Percentiles rank a stretch among this genome's conserved stretches.
phyloP scores from a whole-genome alignment of 2,329 filamentous ascomycete species.

The Endoconidiophora polonica region DNA sequence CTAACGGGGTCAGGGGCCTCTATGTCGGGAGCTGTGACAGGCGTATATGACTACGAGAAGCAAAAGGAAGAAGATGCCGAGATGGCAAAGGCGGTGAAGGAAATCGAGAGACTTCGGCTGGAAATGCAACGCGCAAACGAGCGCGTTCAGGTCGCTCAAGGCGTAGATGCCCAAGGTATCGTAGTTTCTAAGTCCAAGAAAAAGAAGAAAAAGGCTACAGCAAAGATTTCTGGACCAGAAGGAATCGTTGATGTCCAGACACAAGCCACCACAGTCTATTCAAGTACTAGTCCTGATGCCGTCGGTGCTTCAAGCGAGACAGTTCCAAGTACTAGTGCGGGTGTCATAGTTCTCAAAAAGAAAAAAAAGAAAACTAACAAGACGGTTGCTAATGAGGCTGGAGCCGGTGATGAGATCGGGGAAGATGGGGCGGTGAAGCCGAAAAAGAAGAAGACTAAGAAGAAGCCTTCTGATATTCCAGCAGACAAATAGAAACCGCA shows the following conservation, averaged over 20 bases:
- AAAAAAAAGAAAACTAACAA: slow-evolving; percentile 17
- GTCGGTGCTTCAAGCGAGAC: slow-evolving; percentile 11
- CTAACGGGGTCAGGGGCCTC: slow-evolving; percentile 27
- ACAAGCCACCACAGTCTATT: no score
- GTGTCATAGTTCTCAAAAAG: slow-evolving; percentile 19
- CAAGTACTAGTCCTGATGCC: slow-evolving; percentile 11
- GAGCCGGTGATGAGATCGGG: neutral
- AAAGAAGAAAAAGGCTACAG: slow-evolving; percentile 23
- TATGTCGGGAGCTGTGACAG: slow-evolving; percentile 18
- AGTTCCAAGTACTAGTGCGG: slow-evolving; percentile 16
- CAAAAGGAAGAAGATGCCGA: slow-evolving; percentile 67
- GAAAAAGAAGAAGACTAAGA: slow-evolving; percentile 35
- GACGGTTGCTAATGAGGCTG: slow-evolving; percentile 7
- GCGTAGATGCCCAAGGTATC: slow-evolving; percentile 47
- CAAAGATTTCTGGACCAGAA: neutral
- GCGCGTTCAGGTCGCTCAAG: slow-evolving; percentile 52
- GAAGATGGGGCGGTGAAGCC: slow-evolving; percentile 20
- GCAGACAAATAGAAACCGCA: slow-evolving; percentile 13
- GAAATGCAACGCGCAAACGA: slow-evolving; percentile 80
- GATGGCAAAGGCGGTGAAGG: slow-evolving; percentile 74
- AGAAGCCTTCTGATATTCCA: no score
- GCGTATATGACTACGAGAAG: slow-evolving; percentile 39
- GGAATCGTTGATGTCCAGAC: no score
- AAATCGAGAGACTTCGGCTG: slow-evolving; percentile 70
- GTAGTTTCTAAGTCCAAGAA: slow-evolving; percentile 54